A percentile compares a stretch with the other conserved stretches of the same genome.
Conservation (phyloP, 2,329 filamentous ascomycete genomes). For the Aspergillus sp. region DNA sequence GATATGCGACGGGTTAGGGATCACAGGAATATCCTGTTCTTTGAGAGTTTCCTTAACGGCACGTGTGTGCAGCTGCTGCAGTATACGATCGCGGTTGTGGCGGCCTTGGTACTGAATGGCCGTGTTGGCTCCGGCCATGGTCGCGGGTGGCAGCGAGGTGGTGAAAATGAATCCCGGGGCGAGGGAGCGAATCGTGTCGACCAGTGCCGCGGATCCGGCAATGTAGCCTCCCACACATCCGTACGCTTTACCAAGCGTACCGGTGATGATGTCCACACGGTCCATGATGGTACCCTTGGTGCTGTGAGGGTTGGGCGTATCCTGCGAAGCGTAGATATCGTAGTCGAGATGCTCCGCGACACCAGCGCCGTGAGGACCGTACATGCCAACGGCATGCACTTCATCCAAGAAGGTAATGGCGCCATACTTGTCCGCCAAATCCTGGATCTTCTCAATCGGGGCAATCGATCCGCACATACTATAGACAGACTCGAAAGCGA, state of each 20-base stretch:
- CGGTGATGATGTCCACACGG: conserved; percentile 94
- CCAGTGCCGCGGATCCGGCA: conserved; percentile 75
- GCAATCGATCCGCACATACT: conserved; percentile 98
- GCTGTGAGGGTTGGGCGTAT: conserved; percentile 43
- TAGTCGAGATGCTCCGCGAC: conserved; percentile 97
- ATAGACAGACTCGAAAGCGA: conserved; percentile 97
- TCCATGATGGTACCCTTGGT: conserved; percentile 80
- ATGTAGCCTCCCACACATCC: conserved; percentile 98
- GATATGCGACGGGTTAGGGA: conserved; percentile 96
- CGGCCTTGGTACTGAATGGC: conserved; percentile 91
- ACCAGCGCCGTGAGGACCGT: conserved; percentile 88
- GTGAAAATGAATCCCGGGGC: conserved; percentile 99
- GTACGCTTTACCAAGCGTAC: conserved; percentile 94
- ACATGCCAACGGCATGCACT: conserved; percentile 99
- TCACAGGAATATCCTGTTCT: conserved; percentile 82
- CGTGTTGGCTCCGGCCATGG: conserved; percentile 87
- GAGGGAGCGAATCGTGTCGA: conserved; percentile 88
- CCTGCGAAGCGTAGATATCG: conserved; percentile 70
- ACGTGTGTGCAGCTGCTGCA: conserved; percentile 94
- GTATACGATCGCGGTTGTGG: conserved; percentile 75
- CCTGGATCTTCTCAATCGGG: conserved; percentile 91
- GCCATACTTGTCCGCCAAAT: conserved; percentile 94
- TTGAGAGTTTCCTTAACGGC: conserved; percentile 81
- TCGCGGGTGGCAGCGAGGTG: conserved; percentile 88
- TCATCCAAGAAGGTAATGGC: conserved; percentile 97